Percentiles rank a stretch among this genome's conserved stretches.
Evolutionary conservation across 2,329 filamentous ascomycete species (phyloP).

Genomic region (Exophiala aquamarina): DNA sequence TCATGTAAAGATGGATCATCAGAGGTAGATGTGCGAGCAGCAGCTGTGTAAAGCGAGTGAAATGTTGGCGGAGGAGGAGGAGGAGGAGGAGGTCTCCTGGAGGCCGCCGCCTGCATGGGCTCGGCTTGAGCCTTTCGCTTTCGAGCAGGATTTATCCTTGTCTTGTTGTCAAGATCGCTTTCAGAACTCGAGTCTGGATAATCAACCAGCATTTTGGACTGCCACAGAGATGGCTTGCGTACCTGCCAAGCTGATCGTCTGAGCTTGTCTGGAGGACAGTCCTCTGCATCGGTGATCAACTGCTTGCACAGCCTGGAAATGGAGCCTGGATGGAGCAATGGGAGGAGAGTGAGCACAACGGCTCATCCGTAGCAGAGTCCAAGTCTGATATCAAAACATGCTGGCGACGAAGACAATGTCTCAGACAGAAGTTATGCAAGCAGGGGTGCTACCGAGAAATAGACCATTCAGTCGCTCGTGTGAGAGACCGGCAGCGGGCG

Average conservation of each 20-base stretch:
- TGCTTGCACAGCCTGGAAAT: too few relatives aligned
- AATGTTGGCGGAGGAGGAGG: constrained; percentile 69
- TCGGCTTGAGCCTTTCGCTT: constrained; percentile 23
- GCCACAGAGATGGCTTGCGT: constrained; percentile 5
- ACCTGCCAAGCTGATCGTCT: constrained; percentile 15
- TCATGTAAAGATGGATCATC: constrained; percentile 86
- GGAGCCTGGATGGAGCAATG: too few relatives aligned
- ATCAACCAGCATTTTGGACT: constrained; percentile 52
- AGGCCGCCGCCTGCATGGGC: constrained; percentile 27
- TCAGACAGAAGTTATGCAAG: constrained; percentile 7
- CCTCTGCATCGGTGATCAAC: too few relatives aligned
- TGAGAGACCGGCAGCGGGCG: not conserved
- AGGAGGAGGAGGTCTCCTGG: constrained; percentile 13
- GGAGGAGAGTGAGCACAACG: too few relatives aligned
- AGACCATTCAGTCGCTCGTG: not conserved
- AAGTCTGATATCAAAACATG: too few relatives aligned
- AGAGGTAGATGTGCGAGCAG: constrained; percentile 70
- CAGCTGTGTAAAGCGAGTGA: constrained; percentile 85
- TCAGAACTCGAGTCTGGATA: constrained; percentile 56
- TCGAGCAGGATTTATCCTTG: constrained; percentile 12
- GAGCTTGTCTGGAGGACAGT: not conserved
- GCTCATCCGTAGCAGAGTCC: too few relatives aligned
- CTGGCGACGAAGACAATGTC: constrained; percentile 20
- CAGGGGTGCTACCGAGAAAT: not conserved
- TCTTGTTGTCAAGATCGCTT: constrained; percentile 26